Conservation (phyloP, 2,329 filamentous ascomycete species). For the Didymellaceae sp. region DNA sequence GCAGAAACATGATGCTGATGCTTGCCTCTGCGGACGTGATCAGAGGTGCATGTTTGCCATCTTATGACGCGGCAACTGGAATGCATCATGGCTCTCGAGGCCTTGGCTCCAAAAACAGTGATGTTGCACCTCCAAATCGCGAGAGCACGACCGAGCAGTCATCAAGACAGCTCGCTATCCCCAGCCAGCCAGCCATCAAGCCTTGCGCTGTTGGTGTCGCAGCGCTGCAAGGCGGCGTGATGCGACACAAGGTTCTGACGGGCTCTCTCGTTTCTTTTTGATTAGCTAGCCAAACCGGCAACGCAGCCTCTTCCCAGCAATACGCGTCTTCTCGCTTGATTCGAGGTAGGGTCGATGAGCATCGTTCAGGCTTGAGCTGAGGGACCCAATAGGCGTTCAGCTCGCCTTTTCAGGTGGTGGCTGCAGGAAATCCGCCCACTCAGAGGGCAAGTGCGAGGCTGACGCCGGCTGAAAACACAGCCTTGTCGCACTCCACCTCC, state of each 20-base stretch:
- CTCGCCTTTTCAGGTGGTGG: constrained; percentile 45
- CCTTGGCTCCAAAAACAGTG: constrained; percentile 13
- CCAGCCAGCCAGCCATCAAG: constrained; percentile 21
- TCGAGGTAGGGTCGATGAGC: constrained; percentile 31
- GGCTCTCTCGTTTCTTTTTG: constrained; percentile 42
- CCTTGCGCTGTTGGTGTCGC: constrained; percentile 33
- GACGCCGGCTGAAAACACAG: constrained; percentile 44
- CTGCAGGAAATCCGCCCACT: constrained; percentile 46
- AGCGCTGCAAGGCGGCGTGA: constrained; percentile 35
- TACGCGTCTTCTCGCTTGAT: constrained; percentile 35
- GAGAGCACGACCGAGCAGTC: constrained; percentile 34
- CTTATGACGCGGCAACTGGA: constrained; percentile 7
- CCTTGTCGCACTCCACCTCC: constrained; percentile 43
- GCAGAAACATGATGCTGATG: constrained; percentile 21
- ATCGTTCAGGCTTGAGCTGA: constrained; percentile 40
- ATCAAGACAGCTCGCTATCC: constrained; percentile 29
- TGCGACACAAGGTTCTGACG: constrained; percentile 41
- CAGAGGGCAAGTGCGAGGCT: constrained; percentile 49
- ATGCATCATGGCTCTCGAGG: constrained; percentile 6
- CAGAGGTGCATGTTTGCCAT: constrained; percentile 9
- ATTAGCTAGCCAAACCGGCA: constrained; percentile 36
- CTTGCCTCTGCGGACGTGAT: constrained; percentile 19
- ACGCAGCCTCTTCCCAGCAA: constrained; percentile 24
- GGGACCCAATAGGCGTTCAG: constrained; percentile 44
- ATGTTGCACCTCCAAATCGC: constrained; percentile 25